Percentiles rank a stretch among this genome's conserved stretches.
phyloP scores from a whole-genome alignment of 2,329 filamentous ascomycete species.

The Alternaria arbusti region DNA sequence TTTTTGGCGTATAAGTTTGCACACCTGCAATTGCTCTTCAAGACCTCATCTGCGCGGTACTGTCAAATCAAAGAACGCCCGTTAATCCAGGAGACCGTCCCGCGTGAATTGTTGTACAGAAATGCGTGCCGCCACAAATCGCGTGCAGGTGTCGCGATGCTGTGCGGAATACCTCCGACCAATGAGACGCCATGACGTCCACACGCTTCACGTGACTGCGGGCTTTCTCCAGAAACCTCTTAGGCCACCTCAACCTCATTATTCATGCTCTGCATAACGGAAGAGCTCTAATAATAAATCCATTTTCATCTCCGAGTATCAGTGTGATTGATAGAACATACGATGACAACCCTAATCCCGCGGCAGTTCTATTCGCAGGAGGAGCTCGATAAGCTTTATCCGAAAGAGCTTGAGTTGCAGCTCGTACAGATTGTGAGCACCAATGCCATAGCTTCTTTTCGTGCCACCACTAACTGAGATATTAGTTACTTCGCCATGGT shows the following conservation, averaged over 20 bases:
- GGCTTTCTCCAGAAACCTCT: not conserved
- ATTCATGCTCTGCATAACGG: not conserved
- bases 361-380: constrained; percentile 78
- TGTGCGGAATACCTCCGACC: constrained; percentile 11
- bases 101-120: not conserved
- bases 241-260: not conserved
- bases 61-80: not conserved
- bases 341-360: constrained; percentile 80
- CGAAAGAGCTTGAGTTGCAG: constrained; percentile 77
- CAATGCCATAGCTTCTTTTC: not conserved
- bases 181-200: constrained; percentile 16
- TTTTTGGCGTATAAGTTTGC: not conserved
- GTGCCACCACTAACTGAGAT: constrained; percentile 8
- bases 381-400: constrained; percentile 84
- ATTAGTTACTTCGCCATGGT: constrained; percentile 51
- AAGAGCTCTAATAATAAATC: not conserved
- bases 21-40: not conserved
- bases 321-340: not conserved
- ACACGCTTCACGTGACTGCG: constrained; percentile 31
- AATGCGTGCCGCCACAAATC: not conserved
- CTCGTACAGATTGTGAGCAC: constrained; percentile 79
- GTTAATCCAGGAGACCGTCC: not conserved
- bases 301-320: not conserved
- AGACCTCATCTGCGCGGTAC: not conserved
- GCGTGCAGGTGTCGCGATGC: constrained; percentile 1